Evolutionary conservation across 768 basidiomycete genomes (phyloP), one percentile per base, ranked within the genome.

Genomic region (Lactarius quietus): DNA sequence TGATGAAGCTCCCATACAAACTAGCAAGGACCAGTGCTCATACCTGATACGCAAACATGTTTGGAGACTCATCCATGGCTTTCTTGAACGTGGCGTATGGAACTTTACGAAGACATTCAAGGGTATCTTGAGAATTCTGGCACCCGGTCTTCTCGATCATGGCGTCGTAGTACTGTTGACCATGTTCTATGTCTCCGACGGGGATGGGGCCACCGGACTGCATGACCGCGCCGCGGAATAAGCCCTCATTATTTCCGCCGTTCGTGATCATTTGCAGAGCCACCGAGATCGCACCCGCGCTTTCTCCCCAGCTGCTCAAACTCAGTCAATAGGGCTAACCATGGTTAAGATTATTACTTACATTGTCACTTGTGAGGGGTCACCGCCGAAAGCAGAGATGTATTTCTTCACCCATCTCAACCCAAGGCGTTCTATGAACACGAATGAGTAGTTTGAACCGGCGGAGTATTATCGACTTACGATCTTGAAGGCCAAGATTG

Each of bases 401-500:
- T 90, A 84, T 70, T 84, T 83, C 67, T 87, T 83, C 2, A 90
- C 77, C 88, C 88, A 90, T 61, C 82, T 73, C 8, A 90, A 70
- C 1, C 86, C 86, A 39, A 82, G 74, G 29, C 84, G 79, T 71
- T 85, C 83, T 88, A 71, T 56, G 63, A 26, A 18, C 3, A 12
- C 55, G 17, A 33, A 59, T 51, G 15, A 38, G 29, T 35, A 9
- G 7, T 8, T n/a, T 5, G 2, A 8, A 23, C 26, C 15, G 38
- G 8, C 15, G 43, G 8, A 17, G 28, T 7, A 3, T n/a, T 20
- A 35, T 31, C 17, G 0, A 76, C 83, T 73, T 69, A 48, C 84
- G 84, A 75, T 89, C 87, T 63, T 82, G 82, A 29, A 90, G 75
- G n/a, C 88, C 88, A 23, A 87, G 76, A 71, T 89, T 90, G 1